Evolutionary conservation across 768 basidiomycete genomes (phyloP).

Genomic region (Tricholoma matsutake): DNA sequence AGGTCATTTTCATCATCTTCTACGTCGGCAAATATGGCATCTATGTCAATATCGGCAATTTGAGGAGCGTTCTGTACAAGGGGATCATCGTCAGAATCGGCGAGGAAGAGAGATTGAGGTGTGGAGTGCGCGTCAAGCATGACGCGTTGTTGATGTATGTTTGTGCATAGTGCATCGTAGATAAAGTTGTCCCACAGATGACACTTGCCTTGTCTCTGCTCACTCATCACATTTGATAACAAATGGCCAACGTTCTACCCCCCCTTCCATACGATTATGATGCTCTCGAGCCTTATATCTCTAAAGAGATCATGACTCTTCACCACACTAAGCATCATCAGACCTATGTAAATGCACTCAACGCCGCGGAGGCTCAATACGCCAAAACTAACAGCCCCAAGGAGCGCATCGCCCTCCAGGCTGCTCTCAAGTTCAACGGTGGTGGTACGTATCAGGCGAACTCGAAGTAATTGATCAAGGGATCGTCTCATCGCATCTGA

Average conservation of each 20-base stretch:
- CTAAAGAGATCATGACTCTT: conserved; percentile 86
- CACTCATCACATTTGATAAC: neutral
- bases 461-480: conserved; percentile 7
- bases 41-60: conserved; percentile 47
- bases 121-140: conserved; percentile 31
- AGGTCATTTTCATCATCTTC: conserved; percentile 32
- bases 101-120: conserved; percentile 51
- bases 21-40: conserved; percentile 38
- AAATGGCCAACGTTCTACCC: conserved; percentile 45
- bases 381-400: conserved; percentile 64
- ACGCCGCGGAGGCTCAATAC: conserved; percentile 82
- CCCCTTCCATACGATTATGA: conserved; percentile 76
- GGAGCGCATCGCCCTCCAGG: conserved; percentile 83
- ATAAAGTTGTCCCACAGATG: neutral
- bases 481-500: conserved; percentile 19
- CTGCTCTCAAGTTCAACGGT: conserved; percentile 94
- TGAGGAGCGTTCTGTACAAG: conserved; percentile 34
- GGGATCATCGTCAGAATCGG: conserved; percentile 55
- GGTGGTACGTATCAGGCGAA: conserved; percentile 59
- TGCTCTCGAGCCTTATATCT: conserved; percentile 94
- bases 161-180: conserved; percentile 25
- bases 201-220: neutral
- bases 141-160: conserved; percentile 43
- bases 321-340: conserved; percentile 97
- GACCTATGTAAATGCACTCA: conserved; percentile 90